A percentile compares a stretch with the other conserved stretches of the same genome.
Conservation (phyloP, 1,139 yeast genomes). For the Blastobotrys elegans region DNA sequence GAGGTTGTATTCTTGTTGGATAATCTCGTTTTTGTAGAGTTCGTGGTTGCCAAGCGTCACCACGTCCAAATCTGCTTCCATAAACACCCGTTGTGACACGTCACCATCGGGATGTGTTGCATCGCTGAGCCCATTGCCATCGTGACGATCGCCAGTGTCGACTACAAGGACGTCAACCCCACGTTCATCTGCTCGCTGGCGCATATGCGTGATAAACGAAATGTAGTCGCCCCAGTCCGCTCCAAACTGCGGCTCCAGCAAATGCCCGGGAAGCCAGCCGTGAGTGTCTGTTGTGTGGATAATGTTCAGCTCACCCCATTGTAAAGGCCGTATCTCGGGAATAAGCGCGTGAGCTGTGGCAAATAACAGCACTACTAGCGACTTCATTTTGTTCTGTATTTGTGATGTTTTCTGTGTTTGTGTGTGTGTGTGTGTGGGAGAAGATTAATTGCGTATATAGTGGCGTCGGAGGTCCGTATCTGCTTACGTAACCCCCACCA, state of each 20-base stretch:
- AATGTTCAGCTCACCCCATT: constrained; percentile 72
- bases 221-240: constrained; percentile 94
- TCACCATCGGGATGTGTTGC: constrained; percentile 69
- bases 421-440: too few relatives aligned
- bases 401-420: too few relatives aligned
- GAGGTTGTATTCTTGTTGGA: constrained; percentile 58
- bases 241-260: constrained; percentile 64
- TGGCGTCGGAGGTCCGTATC: too few relatives aligned
- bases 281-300: constrained; percentile 95
- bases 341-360: neutral
- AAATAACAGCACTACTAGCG: neutral
- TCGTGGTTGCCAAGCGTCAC: constrained; percentile 92
- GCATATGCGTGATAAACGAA: constrained; percentile 56
- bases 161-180: constrained; percentile 64
- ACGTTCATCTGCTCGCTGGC: constrained; percentile 39
- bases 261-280: constrained; percentile 84
- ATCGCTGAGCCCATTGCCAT: constrained; percentile 88
- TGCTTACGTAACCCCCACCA: too few relatives aligned
- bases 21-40: constrained; percentile 64
- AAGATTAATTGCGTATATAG: too few relatives aligned
- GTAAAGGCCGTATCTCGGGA: neutral
- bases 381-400: too few relatives aligned
- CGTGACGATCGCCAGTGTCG: constrained; percentile 93
- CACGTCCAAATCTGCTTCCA: constrained; percentile 65
- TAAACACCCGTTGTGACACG: constrained; percentile 58